Conservation (phyloP, 2,329 filamentous ascomycete genomes). For the Fonsecaea erecta region DNA sequence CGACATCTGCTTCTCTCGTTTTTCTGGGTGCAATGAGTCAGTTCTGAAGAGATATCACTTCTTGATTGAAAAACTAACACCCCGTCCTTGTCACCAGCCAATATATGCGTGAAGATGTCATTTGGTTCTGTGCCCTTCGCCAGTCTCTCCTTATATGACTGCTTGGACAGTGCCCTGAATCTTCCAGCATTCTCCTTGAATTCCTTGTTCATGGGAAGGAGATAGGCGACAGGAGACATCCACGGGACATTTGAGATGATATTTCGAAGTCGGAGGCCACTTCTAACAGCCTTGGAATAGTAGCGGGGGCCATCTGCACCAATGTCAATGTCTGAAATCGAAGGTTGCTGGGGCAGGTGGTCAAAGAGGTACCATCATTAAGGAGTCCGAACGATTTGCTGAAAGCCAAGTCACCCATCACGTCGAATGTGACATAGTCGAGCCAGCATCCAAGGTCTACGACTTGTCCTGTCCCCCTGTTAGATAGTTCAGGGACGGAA, state of each 20-base stretch:
- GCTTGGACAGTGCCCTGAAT: neutral
- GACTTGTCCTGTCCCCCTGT: constrained; percentile 5
- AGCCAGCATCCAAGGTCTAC: constrained; percentile 47
- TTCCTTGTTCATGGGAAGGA: neutral
- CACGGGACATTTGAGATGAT: neutral
- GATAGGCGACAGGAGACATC: neutral
- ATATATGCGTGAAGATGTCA: constrained; percentile 4
- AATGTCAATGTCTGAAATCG: neutral
- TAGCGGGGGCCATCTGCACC: constrained; percentile 2
- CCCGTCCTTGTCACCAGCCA: neutral
- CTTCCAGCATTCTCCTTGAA: neutral
- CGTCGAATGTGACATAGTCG: constrained; percentile 45
- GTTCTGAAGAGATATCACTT: neutral
- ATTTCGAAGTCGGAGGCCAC: neutral
- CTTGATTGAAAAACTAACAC: neutral
- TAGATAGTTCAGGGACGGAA: neutral
- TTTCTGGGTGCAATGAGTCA: neutral
- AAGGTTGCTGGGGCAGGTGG: neutral
- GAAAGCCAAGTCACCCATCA: constrained; percentile 43
- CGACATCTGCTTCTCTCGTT: neutral
- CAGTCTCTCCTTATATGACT: constrained; percentile 2
- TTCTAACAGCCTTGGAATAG: neutral
- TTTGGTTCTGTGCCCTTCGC: neutral
- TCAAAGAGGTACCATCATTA: neutral
- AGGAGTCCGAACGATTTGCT: constrained; percentile 44